A percentile compares a stretch with the other conserved stretches of the same genome.
phyloP scores from a whole-genome alignment of 768 basidiomycete species.

The Mrakia blollopis region DNA sequence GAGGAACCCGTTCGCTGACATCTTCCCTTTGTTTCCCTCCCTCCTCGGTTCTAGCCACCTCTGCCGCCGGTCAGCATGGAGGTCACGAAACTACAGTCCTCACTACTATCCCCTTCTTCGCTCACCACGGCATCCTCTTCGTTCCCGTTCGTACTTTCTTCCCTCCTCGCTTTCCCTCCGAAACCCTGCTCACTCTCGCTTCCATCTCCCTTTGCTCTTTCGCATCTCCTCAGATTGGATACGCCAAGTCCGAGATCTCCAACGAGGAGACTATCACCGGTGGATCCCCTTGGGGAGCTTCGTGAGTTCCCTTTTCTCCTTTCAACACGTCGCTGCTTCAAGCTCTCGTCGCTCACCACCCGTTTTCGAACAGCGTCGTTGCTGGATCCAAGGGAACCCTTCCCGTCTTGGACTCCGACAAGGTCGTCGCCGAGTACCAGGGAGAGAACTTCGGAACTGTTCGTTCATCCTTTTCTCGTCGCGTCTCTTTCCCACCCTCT shows the following conservation, averaged over 20 bases:
- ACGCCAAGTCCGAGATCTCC: slow-evolving; percentile 15
- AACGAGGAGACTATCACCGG: slow-evolving; percentile 24
- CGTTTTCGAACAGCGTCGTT: not conserved
- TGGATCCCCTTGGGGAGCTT: slow-evolving; percentile 29
- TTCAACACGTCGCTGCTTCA: not conserved
- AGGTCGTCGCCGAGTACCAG: slow-evolving; percentile 18
- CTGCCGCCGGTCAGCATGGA: slow-evolving; percentile 14
- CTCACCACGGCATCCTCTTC: slow-evolving; percentile 25
- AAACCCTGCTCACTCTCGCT: too few relatives aligned
- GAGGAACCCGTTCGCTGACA: not conserved
- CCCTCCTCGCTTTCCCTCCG: too few relatives aligned
- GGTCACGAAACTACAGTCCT: slow-evolving; percentile 30
- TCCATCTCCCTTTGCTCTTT: too few relatives aligned
- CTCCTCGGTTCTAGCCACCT: not conserved
- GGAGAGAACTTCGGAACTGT: not conserved
- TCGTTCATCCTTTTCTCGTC: not conserved
- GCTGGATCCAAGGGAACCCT: slow-evolving; percentile 26
- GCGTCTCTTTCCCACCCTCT: too few relatives aligned
- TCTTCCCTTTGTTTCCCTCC: not conserved
- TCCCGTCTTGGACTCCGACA: slow-evolving; percentile 27
- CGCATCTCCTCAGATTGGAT: not conserved
- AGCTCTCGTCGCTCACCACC: not conserved
- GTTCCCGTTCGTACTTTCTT: not conserved
- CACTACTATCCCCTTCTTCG: slow-evolving; percentile 30
- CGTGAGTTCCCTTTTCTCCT: not conserved